phyloP scores from a whole-genome alignment of 2,329 filamentous ascomycete genomes.

The Monilinia polystroma region DNA sequence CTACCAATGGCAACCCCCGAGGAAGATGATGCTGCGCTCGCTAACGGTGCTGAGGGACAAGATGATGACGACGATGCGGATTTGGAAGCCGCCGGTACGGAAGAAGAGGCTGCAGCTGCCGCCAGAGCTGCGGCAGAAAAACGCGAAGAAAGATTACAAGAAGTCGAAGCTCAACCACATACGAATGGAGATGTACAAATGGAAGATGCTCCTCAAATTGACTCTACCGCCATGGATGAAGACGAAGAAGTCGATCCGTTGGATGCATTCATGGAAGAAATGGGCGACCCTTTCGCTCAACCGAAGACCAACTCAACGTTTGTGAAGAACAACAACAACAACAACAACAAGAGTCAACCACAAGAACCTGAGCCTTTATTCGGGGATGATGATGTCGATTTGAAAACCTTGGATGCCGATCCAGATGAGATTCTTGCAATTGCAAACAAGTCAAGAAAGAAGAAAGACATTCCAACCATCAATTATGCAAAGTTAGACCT shows the following conservation, averaged over 20 bases:
- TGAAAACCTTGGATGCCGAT: slow-evolving; percentile 62
- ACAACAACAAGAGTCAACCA: slow-evolving; percentile 48
- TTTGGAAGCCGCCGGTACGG: slow-evolving; percentile 74
- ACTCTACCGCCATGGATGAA: slow-evolving; percentile 46
- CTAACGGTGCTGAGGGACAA: slow-evolving; percentile 60
- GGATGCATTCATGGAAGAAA: slow-evolving; percentile 87
- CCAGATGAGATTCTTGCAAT: slow-evolving; percentile 64
- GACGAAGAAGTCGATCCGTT: slow-evolving; percentile 83
- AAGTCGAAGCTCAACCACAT: slow-evolving; percentile 45
- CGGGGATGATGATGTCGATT: slow-evolving; percentile 73
- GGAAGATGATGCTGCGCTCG: slow-evolving; percentile 52
- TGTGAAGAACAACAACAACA: slow-evolving; percentile 36
- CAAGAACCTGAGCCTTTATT: slow-evolving; percentile 83
- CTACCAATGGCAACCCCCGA: slow-evolving; percentile 65
- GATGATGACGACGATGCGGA: slow-evolving; percentile 61
- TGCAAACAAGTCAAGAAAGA: slow-evolving; percentile 66
- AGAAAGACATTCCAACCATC: slow-evolving; percentile 88
- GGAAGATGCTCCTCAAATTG: slow-evolving; percentile 38
- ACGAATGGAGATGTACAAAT: slow-evolving; percentile 41
- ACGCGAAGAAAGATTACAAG: slow-evolving; percentile 65
- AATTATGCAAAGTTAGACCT: slow-evolving; percentile 87
- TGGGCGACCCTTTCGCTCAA: slow-evolving; percentile 51
- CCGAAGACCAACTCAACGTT: slow-evolving; percentile 41
- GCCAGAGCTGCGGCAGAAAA: slow-evolving; percentile 82
- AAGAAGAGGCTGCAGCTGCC: slow-evolving; percentile 84